Percentiles rank a stretch among this genome's conserved stretches.
These are phyloP conservation scores for Zasmidium citrigriseum DNA, from an alignment of 2,329 filamentous ascomycete species.

Conservation along the genomic window DNA sequence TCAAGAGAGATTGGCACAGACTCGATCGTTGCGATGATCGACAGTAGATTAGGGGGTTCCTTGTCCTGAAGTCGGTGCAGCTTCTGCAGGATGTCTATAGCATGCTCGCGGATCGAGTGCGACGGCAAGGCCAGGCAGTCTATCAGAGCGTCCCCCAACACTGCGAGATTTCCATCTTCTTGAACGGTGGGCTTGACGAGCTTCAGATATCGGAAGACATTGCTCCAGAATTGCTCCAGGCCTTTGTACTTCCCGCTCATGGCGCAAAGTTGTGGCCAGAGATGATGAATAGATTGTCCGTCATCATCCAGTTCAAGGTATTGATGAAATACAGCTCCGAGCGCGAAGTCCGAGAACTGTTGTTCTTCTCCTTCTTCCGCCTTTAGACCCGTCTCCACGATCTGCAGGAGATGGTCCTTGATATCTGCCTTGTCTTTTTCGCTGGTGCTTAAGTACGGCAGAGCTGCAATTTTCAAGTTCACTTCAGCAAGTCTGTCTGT, in stretches of 20 bases:
- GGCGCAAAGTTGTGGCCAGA: constrained; percentile 25
- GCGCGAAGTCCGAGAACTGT: constrained; percentile 17
- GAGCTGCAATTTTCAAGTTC: constrained; percentile 18
- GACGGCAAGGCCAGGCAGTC: constrained; percentile 74
- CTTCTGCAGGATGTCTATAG: constrained; percentile 69
- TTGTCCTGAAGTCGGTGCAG: constrained; percentile 54
- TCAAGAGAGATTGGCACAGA: constrained; percentile 75
- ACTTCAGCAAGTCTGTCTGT: constrained; percentile 9
- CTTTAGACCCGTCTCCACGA: constrained; percentile 17
- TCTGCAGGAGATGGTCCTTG: background rate
- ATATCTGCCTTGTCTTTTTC: constrained; percentile 8
- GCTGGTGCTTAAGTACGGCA: constrained; percentile 21
- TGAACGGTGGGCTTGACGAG: constrained; percentile 10
- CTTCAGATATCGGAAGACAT: constrained; percentile 25
- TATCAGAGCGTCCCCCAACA: constrained; percentile 65
- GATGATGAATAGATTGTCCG: background rate
- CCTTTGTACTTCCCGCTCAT: constrained; percentile 15
- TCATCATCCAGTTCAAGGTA: constrained; percentile 15
- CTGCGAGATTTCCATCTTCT: constrained; percentile 51
- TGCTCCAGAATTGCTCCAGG: constrained; percentile 30
- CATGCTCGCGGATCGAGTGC: constrained; percentile 71
- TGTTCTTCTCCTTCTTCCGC: background rate
- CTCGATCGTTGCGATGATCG: constrained; percentile 75
- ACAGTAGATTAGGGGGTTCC: constrained; percentile 54
- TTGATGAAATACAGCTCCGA: constrained; percentile 24